Percentiles rank a stretch among this genome's conserved stretches.
These are phyloP conservation scores for Fereydounia khargensis DNA, from an alignment of 1,284 basidiomycete species.

Conservation along the genomic window DNA sequence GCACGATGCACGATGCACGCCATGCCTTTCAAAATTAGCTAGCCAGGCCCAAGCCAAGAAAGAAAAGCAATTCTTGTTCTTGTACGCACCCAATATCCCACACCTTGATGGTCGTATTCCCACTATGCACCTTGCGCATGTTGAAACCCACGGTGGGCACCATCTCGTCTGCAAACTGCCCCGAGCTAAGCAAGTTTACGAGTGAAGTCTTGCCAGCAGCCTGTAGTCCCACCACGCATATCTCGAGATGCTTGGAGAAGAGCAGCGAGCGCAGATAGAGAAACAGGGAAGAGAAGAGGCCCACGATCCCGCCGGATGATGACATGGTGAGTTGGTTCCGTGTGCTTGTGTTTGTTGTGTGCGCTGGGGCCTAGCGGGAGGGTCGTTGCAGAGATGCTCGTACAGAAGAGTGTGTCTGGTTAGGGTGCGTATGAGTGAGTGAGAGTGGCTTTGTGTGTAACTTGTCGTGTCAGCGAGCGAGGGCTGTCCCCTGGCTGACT, in stretches of 20 bases:
- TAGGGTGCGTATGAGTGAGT: no score
- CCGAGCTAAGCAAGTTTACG: slow-evolving; percentile 82
- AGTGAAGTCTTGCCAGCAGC: slow-evolving; percentile 90
- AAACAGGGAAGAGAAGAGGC: slow-evolving; percentile 39
- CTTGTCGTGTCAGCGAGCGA: no score
- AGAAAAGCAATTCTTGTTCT: no score
- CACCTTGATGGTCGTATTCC: slow-evolving; percentile 85
- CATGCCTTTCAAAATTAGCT: no score
- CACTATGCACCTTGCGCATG: slow-evolving; percentile 72
- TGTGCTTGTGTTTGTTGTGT: no score
- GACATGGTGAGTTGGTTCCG: slow-evolving; percentile 32
- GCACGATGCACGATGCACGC: no score
- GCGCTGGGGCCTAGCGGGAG: no score
- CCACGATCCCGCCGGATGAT: slow-evolving; percentile 18
- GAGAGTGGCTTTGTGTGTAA: no score
- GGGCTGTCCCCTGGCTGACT: no score
- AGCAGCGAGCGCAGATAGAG: slow-evolving; percentile 63
- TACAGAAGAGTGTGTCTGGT: no score
- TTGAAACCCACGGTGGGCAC: slow-evolving; percentile 93
- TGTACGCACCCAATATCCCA: slow-evolving; percentile 78
- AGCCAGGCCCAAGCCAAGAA: no score
- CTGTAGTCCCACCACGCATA: slow-evolving; percentile 89
- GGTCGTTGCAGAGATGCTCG: no score
- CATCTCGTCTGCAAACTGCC: slow-evolving; percentile 80
- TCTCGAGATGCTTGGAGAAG: slow-evolving; percentile 86